Base-by-base conservation (phyloP, 2,329 filamentous ascomycete genomes). In the Colletotrichum eleusines region DNA sequence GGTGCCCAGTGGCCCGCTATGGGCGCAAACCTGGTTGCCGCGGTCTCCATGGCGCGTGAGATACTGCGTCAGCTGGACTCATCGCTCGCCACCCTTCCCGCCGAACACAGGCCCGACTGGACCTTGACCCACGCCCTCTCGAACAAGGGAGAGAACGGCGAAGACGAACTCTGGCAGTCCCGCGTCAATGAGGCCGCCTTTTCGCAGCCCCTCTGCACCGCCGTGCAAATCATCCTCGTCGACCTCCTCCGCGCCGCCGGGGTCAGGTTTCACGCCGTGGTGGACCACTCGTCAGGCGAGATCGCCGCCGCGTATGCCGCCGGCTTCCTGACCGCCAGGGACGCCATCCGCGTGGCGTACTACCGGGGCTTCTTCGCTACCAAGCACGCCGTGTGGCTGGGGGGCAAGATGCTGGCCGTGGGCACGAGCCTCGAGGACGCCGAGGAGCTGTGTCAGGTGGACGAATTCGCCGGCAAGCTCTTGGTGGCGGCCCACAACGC, bases 251-350 rank as follows among this genome's bases (percentile, higher is more conserved):
- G 65, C 0, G 69, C 75, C 0, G 80, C 79, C 6, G 79, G 79
- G 2, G 66, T 85, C 26, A 58, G 66, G 0, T 78, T 83, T 5
- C 44, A 71, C 2, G 78, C 78, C 1, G 82, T 84, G 0, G 79
- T 85, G 3, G 85, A 85, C 3, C 85, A 87, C 74, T 86, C 84
- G 0, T 84, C 82, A 0, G 85, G 85, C 31, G 85, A 87, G 73
- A 86, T 87, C 20, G 84, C 76, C 1, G 84, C 85, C 0, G 85
- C 83, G 0, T 88, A 86, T 73, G 84, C 85, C 0, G 81, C 84
- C 0, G 85, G 84, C 0, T 76, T 81, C 26, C 63, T 88, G 3
- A 60, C 58, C 28, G 18, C 42, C 8, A 66, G 57, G 2, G 75
- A 77, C 31, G 77, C 77, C 6, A 75, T 78, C 14, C 53, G 72